Percentiles rank a stretch among this genome's conserved stretches.
phyloP scores from a whole-genome alignment of 169 alveolate genomes.

The Plasmodium knowlesi region DNA sequence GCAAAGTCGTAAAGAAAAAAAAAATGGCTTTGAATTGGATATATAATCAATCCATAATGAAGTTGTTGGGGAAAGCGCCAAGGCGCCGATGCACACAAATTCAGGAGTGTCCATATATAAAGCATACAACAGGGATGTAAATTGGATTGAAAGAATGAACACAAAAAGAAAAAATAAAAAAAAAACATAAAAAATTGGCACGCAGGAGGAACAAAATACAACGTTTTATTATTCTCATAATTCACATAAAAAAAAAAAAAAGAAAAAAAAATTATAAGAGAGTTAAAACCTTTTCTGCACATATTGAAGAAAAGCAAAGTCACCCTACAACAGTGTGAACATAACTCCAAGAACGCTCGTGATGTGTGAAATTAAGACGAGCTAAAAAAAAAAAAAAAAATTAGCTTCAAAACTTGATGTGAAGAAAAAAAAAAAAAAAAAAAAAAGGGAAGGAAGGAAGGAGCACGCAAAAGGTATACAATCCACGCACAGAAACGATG shows the following conservation, averaged over 20 bases:
- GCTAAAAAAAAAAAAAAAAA: background rate
- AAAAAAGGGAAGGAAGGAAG: too few species aligned
- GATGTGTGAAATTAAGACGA: background rate
- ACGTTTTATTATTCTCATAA: conserved; percentile 2
- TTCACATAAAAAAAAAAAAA: background rate
- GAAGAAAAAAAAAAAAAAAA: background rate
- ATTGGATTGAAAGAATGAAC: background rate
- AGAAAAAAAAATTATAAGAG: background rate
- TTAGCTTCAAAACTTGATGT: background rate
- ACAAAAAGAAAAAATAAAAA: background rate
- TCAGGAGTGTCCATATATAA: background rate
- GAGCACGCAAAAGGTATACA: background rate
- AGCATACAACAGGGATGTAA: background rate
- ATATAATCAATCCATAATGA: background rate
- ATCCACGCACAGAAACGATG: background rate
- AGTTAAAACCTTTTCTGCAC: background rate
- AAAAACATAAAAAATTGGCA: background rate
- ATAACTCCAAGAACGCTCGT: background rate
- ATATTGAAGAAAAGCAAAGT: background rate
- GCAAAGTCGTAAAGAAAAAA: background rate
- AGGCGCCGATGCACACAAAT: background rate
- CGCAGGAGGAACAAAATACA: background rate
- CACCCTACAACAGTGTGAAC: background rate
- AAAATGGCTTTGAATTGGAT: background rate
- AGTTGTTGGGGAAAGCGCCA: background rate